Evolutionary conservation across 192 early-diverging fungal genomes (phyloP).

Genomic region (Backusella macrospora): DNA sequence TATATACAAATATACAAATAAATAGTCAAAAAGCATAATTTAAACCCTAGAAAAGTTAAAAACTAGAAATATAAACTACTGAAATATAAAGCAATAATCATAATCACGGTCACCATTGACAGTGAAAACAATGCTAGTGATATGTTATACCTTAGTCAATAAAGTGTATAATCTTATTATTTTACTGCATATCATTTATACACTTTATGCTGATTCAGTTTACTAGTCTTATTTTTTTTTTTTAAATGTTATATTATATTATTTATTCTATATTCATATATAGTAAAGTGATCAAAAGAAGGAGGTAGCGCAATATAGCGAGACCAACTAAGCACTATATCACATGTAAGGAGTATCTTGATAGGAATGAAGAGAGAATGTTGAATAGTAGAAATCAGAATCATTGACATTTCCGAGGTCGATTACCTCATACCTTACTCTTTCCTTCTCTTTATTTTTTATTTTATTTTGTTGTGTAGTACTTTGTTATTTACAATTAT

Average conservation of each 20-base stretch:
- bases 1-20: constrained; percentile 1
- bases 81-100: not conserved
- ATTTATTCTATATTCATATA: not conserved
- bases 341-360: constrained; percentile 7
- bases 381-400: constrained; percentile 12
- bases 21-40: not conserved
- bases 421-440: constrained; percentile 2
- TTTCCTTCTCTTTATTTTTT: not conserved
- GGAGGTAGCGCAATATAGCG: not conserved
- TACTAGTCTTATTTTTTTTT: not conserved
- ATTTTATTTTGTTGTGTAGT: no score
- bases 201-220: not conserved
- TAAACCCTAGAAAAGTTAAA: not conserved
- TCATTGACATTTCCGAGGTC: constrained; percentile 7
- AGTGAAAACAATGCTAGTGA: not conserved
- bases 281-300: constrained; percentile 11
- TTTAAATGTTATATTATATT: not conserved
- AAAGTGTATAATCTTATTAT: not conserved
- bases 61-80: not conserved
- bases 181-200: not conserved
- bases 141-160: not conserved
- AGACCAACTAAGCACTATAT: not conserved
- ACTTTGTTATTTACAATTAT: not conserved
- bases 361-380: constrained; percentile 12
- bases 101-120: not conserved